Percentiles rank a stretch among this genome's conserved stretches.
Conservation (phyloP, 257 asterid species). For the Solanum pennellii region DNA sequence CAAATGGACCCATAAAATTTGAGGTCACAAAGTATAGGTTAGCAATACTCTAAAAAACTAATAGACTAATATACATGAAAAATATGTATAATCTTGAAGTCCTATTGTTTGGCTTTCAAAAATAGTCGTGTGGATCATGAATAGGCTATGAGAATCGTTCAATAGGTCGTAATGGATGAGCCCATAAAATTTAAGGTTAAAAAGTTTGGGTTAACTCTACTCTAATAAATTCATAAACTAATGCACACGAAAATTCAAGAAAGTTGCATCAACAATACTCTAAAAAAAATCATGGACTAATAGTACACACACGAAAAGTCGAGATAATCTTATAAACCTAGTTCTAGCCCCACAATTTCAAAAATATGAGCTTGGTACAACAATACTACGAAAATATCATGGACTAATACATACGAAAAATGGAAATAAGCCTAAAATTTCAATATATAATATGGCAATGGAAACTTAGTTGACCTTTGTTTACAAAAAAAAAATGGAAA, state of each 20-base stretch:
- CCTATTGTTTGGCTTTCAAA: no score
- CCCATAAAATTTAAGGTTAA: not conserved
- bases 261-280: no score
- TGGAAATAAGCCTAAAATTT: not conserved
- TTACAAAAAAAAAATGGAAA: not conserved
- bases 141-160: not conserved
- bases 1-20: not conserved
- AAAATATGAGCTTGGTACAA: not conserved
- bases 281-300: not conserved
- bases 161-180: not conserved
- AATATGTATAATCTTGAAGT: no score
- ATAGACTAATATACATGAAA: no score
- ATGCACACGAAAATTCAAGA: not conserved
- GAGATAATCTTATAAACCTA: not conserved
- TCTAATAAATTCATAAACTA: no score
- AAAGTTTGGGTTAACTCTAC: no score
- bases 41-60: not conserved
- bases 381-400: not conserved
- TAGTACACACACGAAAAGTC: not conserved
- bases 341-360: not conserved
- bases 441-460: not conserved
- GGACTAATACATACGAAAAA: not conserved
- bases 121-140: not conserved
- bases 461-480: not conserved
- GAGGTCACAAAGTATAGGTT: not conserved